These are phyloP conservation scores for Rhodofomes roseus DNA, from an alignment of 1,284 basidiomycete species.

Conservation along the genomic window DNA sequence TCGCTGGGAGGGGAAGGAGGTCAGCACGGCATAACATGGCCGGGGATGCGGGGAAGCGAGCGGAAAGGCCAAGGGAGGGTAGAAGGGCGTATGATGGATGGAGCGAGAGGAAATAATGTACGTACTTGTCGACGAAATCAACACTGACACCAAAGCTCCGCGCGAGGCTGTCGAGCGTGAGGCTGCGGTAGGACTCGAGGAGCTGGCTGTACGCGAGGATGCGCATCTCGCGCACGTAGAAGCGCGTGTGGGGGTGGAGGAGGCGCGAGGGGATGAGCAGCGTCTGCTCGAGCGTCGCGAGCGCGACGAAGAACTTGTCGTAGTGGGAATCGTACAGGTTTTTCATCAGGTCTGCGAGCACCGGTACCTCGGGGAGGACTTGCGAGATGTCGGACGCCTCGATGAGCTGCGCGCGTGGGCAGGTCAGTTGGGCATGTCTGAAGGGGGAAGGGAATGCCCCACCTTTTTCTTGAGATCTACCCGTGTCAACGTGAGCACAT, in stretches of 20 bases:
- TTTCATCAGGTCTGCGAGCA: slow-evolving; percentile 67
- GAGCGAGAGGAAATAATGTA: slow-evolving; percentile 11
- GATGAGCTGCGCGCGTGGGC: slow-evolving; percentile 47
- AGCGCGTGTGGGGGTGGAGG: slow-evolving; percentile 84
- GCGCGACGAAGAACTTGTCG: slow-evolving; percentile 88
- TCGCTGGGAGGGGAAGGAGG: slow-evolving; percentile 50
- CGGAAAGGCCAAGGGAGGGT: background rate
- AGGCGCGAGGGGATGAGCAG: slow-evolving; percentile 86
- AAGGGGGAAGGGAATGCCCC: slow-evolving; percentile 3
- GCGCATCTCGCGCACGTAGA: slow-evolving; percentile 94
- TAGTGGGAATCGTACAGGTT: slow-evolving; percentile 93
- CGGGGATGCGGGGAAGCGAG: background rate
- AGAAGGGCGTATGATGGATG: background rate
- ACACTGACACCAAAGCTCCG: slow-evolving; percentile 89
- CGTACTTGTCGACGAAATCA: slow-evolving; percentile 84
- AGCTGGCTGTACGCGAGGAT: slow-evolving; percentile 93
- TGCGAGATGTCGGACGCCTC: slow-evolving; percentile 69
- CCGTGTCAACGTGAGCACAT: slow-evolving; percentile 74
- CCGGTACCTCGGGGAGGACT: slow-evolving; percentile 66
- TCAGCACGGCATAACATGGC: background rate
- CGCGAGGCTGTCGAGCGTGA: slow-evolving; percentile 87
- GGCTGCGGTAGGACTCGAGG: slow-evolving; percentile 86
- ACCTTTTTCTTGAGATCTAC: slow-evolving; percentile 94
- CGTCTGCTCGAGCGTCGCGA: slow-evolving; percentile 87
- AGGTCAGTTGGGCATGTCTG: background rate